Evolutionary conservation across 176 grass and related monocot genomes (phyloP), one percentile per base, ranked within the genome.

Genomic region (Bonia amplexicaulis): DNA sequence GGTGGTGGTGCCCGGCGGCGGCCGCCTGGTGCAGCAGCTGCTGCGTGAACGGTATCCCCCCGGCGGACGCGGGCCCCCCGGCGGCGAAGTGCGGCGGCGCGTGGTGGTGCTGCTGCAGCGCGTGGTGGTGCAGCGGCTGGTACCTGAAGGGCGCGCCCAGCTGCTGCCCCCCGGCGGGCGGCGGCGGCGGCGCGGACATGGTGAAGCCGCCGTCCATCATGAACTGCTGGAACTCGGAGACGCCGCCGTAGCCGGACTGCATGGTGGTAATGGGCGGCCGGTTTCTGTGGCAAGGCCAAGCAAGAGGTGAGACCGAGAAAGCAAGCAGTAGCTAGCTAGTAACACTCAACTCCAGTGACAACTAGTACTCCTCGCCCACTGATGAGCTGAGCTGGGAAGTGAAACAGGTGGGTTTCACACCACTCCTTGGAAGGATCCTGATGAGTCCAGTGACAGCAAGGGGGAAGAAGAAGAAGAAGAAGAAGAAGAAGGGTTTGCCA

Each of bases 171-270:
- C 35, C 79, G 10, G 55, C 64, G 0, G 82, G 37, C 27, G 6
- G 88, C 77, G 57, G 93, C 82, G 86, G 90, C 85, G 88, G 80
- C 35, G 86, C 87, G 4, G 89, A 82, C 67, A 85, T 83, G 83
- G 74, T 54, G 44, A 86, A 91, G 49, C 77, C 87, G 25, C 87
- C 87, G 77, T 94, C 94, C 67, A 93, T 84, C 77, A 96, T 96
- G 87, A 91, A 96, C 78, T 96, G 94, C 72, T 93, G 94, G 87
- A 96, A 91, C 78, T 96, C 94, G 42, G 88, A 93, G 27, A 93
- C 93, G 37, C 93, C 88, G 15, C 94, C 94, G 62, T 96, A 96
- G 65, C 94, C 94, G 37, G 91, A 89, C 77, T 96, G 94, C 94
- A 96, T 91, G 84, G 58, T 62, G 11, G 55, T 57, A 60, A 40